A percentile compares a stretch with the other conserved stretches of the same genome.
Evolutionary conservation across 441 rosid genomes (phyloP).

Genomic region (Biscutella laevigata): DNA sequence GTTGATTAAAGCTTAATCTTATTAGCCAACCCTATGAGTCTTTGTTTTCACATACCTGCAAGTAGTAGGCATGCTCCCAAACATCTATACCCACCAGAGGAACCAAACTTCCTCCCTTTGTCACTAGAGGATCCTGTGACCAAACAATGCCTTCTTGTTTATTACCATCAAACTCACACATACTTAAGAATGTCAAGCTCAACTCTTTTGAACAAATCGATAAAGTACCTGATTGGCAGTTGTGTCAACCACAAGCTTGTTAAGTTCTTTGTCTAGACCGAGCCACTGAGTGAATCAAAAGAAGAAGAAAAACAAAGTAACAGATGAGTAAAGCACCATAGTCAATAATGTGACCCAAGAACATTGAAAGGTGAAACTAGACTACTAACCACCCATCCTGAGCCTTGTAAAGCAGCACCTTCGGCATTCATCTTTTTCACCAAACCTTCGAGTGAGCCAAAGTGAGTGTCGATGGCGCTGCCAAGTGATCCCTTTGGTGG

Average conservation of each 20-base stretch:
- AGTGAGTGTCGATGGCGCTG: conserved; percentile 63
- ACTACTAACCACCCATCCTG: conserved; percentile 95
- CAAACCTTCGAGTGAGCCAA: conserved; percentile 71
- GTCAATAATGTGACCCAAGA: not conserved
- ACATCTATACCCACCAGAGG: conserved; percentile 94
- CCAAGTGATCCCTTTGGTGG: conserved; percentile 72
- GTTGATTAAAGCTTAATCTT: not conserved
- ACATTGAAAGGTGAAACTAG: not conserved
- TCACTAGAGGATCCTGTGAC: conserved; percentile 76
- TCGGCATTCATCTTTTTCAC: conserved; percentile 68
- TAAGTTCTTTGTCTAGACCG: conserved; percentile 67
- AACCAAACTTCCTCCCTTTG: conserved; percentile 64
- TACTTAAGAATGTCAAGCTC: not conserved
- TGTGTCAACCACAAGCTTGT: conserved; percentile 84
- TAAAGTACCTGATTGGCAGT: conserved; percentile 78
- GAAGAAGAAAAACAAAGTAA: too few species aligned
- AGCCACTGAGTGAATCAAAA: conserved; percentile 63
- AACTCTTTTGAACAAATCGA: not conserved
- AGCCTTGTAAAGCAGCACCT: conserved; percentile 96
- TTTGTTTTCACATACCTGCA: conserved; percentile 61
- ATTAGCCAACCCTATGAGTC: not conserved
- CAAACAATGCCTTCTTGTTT: not conserved
- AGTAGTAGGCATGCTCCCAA: conserved; percentile 98
- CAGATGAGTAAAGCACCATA: not conserved
- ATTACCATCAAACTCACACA: not conserved